These are phyloP conservation scores for Stagonosporopsis chrysanthemi DNA, from an alignment of 2,329 filamentous ascomycete species.

Conservation along the genomic window DNA sequence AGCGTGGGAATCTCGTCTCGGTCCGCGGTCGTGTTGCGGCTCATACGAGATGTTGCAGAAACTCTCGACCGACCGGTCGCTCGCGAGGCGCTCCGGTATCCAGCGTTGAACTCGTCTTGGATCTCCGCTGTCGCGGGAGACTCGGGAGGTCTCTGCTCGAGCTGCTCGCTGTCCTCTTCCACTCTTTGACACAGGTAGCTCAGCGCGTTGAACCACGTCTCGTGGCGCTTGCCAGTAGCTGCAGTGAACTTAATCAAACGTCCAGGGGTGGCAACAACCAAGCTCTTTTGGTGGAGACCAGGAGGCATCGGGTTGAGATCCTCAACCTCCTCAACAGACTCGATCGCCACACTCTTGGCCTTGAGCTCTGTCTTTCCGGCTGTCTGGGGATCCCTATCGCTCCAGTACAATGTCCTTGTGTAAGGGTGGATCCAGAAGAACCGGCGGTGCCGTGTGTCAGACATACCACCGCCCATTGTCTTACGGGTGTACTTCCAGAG, in stretches of 20 bases:
- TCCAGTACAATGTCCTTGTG: slow-evolving; percentile 96
- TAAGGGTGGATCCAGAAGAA: slow-evolving; percentile 99
- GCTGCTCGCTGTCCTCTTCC: slow-evolving; percentile 51
- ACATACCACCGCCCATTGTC: slow-evolving; percentile 86
- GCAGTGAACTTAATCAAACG: slow-evolving; percentile 93
- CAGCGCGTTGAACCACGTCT: slow-evolving; percentile 98
- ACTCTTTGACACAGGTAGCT: slow-evolving; percentile 89
- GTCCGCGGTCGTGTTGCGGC: slow-evolving; percentile 55
- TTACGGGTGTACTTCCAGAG: slow-evolving; percentile 99
- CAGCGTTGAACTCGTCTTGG: slow-evolving; percentile 79
- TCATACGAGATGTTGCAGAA: slow-evolving; percentile 83
- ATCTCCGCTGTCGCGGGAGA: slow-evolving; percentile 66
- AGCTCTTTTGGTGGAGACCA: slow-evolving; percentile 90
- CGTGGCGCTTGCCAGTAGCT: slow-evolving; percentile 89
- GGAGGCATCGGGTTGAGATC: slow-evolving; percentile 97
- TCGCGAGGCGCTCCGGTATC: slow-evolving; percentile 59
- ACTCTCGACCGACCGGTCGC: slow-evolving; percentile 59
- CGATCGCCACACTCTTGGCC: slow-evolving; percentile 91
- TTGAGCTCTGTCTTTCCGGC: slow-evolving; percentile 79
- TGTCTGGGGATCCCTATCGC: slow-evolving; percentile 82
- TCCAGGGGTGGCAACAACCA: slow-evolving; percentile 88
- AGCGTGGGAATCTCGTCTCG: slow-evolving; percentile 52
- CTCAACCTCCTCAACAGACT: slow-evolving; percentile 87
- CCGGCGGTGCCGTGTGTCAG: slow-evolving; percentile 85
- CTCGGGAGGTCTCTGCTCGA: slow-evolving; percentile 59